These are phyloP conservation scores for Pestalotiopsis sp. DNA, from an alignment of 2,329 filamentous ascomycete species.

Conservation along the genomic window DNA sequence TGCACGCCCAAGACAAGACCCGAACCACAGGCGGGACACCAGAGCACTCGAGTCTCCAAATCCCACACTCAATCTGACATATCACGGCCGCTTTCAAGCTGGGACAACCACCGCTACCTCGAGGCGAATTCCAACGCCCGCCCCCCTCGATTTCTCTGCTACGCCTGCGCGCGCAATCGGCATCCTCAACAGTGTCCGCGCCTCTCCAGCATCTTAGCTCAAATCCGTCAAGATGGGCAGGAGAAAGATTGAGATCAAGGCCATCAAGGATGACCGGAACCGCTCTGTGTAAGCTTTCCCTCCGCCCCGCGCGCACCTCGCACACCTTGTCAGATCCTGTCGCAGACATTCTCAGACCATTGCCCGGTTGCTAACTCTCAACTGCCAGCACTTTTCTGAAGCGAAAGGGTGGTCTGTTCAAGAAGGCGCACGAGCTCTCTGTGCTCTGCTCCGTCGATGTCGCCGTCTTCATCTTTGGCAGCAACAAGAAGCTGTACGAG, in stretches of 20 bases:
- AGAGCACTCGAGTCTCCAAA: background rate
- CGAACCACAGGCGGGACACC: background rate
- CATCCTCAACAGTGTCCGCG: slow-evolving; percentile 12
- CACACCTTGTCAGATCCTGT: slow-evolving; percentile 2
- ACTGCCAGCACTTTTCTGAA: slow-evolving; percentile 86
- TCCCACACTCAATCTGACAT: slow-evolving; percentile 1
- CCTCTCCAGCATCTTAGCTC: slow-evolving; percentile 15
- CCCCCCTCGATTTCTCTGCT: background rate
- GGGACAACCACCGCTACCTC: slow-evolving; percentile 1
- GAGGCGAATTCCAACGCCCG: slow-evolving; percentile 9
- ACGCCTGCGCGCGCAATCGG: background rate
- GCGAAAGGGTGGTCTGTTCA: slow-evolving; percentile 97
- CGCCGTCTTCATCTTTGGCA: slow-evolving; percentile 96
- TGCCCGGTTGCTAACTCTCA: slow-evolving; percentile 20
- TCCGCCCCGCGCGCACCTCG: slow-evolving; percentile 3
- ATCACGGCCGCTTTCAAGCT: slow-evolving; percentile 6
- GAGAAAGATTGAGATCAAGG: slow-evolving; percentile 99
- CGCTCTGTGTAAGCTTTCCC: slow-evolving; percentile 81
- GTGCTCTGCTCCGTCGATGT: slow-evolving; percentile 98
- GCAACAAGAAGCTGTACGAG: slow-evolving; percentile 98
- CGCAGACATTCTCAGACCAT: slow-evolving; percentile 19
- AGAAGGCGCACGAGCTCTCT: slow-evolving; percentile 98
- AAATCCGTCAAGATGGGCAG: slow-evolving; percentile 73
- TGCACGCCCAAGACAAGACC: background rate
- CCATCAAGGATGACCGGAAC: slow-evolving; percentile 98